A percentile compares a stretch with the other conserved stretches of the same genome.
These are phyloP conservation scores for Fraxinus velutina DNA, from an alignment of 305 asterid species.

Conservation along the genomic window DNA sequence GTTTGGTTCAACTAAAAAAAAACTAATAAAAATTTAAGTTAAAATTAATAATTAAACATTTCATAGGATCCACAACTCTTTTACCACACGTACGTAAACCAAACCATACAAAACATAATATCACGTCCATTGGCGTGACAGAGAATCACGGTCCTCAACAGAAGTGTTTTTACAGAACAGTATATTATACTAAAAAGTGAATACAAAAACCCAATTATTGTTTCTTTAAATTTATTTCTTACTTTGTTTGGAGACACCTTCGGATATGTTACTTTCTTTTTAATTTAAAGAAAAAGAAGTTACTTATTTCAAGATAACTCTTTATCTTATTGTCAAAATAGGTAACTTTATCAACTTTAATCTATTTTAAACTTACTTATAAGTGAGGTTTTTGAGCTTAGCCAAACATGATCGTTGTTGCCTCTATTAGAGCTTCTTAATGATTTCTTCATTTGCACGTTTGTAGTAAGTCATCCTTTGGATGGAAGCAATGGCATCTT, in stretches of 20 bases:
- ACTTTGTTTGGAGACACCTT: not conserved
- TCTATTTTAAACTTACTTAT: not conserved
- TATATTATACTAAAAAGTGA: not conserved
- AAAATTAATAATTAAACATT: not conserved
- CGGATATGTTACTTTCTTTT: not conserved
- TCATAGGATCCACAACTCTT: not conserved
- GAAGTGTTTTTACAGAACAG: not conserved
- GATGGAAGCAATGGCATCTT: conserved; percentile 59
- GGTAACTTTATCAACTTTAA: not conserved
- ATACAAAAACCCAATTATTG: not conserved
- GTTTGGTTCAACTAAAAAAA: not conserved
- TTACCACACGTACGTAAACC: not conserved
- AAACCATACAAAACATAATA: not conserved
- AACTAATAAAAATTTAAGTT: not conserved
- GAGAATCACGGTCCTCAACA: not conserved
- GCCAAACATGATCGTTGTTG: not conserved
- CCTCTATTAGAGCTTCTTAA: conserved; percentile 58
- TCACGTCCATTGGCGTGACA: not conserved
- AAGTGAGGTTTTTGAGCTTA: not conserved
- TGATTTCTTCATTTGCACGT: conserved; percentile 78
- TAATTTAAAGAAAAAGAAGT: not conserved
- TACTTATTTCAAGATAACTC: not conserved
- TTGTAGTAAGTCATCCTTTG: conserved; percentile 82
- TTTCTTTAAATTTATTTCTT: not conserved
- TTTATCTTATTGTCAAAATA: not conserved